Evolutionary conservation across 345 rosid genomes (phyloP).

Genomic region (Heritiera fomes): DNA sequence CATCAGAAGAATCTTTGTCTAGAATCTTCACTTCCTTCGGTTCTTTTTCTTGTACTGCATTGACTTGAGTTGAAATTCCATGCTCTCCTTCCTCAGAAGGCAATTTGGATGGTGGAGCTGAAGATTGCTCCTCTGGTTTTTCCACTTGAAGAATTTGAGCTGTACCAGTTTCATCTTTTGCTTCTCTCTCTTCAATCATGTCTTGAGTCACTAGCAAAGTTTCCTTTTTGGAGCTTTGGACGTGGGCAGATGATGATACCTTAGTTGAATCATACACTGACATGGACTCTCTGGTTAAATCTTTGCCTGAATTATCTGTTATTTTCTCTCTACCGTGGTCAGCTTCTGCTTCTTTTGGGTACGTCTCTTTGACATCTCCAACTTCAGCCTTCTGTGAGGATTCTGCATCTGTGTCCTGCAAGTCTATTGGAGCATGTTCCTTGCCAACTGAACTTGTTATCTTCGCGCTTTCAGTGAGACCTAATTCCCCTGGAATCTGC

Average conservation of each 20-base stretch:
- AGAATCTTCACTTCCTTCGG: background rate
- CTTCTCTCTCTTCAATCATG: background rate
- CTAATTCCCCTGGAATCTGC: constrained; percentile 34
- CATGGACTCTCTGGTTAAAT: background rate
- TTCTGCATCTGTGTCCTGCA: constrained; percentile 31
- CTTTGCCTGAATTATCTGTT: background rate
- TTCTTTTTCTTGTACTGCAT: background rate
- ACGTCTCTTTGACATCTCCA: constrained; percentile 27
- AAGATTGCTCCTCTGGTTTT: background rate
- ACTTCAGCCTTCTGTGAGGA: constrained; percentile 24
- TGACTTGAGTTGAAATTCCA: background rate
- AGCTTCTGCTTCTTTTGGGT: constrained; percentile 27
- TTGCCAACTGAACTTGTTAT: constrained; percentile 23
- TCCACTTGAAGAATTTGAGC: background rate
- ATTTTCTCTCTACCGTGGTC: constrained; percentile 28
- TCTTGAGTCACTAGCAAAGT: background rate
- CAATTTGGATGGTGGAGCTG: background rate
- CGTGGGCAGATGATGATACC: background rate
- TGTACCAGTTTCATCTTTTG: background rate
- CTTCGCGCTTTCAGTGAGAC: constrained; percentile 16
- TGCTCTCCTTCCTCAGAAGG: background rate
- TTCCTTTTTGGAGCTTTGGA: background rate
- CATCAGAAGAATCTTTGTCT: background rate
- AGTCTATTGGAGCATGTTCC: constrained; percentile 22
- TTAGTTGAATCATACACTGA: constrained; percentile 1